Conservation (phyloP, 306 rosid genomes). For the Casuarina glauca region DNA sequence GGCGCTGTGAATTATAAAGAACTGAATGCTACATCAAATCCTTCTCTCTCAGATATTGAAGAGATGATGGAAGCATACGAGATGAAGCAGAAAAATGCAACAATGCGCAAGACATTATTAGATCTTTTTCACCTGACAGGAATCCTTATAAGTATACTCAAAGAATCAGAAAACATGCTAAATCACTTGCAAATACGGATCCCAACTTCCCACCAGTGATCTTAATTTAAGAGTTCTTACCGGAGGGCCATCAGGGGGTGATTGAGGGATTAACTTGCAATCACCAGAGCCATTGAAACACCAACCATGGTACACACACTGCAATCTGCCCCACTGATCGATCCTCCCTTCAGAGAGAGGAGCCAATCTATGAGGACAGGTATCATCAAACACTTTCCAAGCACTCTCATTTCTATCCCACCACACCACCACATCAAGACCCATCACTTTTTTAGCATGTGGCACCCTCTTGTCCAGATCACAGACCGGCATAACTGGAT, state of each 20-base stretch:
- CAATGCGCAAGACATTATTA: background rate
- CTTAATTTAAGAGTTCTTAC: slow-evolving; percentile 33
- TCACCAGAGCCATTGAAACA: too few species aligned
- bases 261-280: slow-evolving; percentile 61
- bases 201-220: background rate
- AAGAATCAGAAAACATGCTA: background rate
- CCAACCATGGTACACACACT: too few species aligned
- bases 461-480: too few species aligned
- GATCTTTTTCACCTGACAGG: background rate
- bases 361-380: too few species aligned
- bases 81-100: background rate
- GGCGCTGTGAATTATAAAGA: background rate
- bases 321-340: too few species aligned
- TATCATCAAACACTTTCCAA: too few species aligned
- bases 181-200: background rate
- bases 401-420: too few species aligned
- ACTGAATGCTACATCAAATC: background rate
- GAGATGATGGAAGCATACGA: background rate
- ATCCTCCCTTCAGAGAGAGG: too few species aligned
- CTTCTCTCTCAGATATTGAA: background rate
- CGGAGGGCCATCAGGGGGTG: slow-evolving; percentile 78
- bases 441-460: too few species aligned
- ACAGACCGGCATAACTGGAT: too few species aligned
- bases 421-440: too few species aligned
- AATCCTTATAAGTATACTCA: background rate